Base-by-base conservation (phyloP, 2,329 filamentous ascomycete species). In the Alternaria angustiovoidea region DNA sequence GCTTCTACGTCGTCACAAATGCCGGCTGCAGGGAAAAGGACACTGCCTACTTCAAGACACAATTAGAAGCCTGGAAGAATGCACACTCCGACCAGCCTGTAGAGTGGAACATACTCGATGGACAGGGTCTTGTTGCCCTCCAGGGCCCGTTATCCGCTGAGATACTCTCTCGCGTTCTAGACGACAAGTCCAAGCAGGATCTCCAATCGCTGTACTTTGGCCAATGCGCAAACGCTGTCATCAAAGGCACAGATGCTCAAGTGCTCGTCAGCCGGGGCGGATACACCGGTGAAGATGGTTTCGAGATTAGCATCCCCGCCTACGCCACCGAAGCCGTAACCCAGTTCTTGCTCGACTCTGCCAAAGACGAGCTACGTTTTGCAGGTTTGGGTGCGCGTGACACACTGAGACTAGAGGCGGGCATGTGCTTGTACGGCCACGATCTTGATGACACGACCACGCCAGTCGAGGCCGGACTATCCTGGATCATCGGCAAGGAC, bases 381-480 rank as follows among this genome's bases (percentile, higher is more conserved):
- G 93, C 94, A 2, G 95, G 95, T 3, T 86, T 99, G 0, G 95
- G 94, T 9, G 93, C 95, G 2, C 88, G 95, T 65, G 95, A 99
- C 79, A 96, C 91, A 63, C 87, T 99, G 61, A 89, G 95, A 47
- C 88, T 99, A 30, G 95, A 99, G 82, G 95, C 95, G 0, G 95
- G 95, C 62, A 96, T 99, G 94, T 99, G 95, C 80, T 86, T 99
- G n/a, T 99, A 99, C 81, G 95, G 95, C n/a, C 93, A 98, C 81
- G 95, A 99, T 78, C 87, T 99, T 38, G 89, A 96, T 77, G 94
- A 97, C 59, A 83, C 82, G 0, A 90, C 87, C 11, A 91, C 90
- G 1, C 89, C 90, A 1, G 88, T 90, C 5, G 86, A 88, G 74
- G 89, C 86, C 2, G 84, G 83, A 2, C 80, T 92, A 0, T 84